Conservation (phyloP, 1,284 basidiomycete species). For the Fomitopsis pinicola region DNA sequence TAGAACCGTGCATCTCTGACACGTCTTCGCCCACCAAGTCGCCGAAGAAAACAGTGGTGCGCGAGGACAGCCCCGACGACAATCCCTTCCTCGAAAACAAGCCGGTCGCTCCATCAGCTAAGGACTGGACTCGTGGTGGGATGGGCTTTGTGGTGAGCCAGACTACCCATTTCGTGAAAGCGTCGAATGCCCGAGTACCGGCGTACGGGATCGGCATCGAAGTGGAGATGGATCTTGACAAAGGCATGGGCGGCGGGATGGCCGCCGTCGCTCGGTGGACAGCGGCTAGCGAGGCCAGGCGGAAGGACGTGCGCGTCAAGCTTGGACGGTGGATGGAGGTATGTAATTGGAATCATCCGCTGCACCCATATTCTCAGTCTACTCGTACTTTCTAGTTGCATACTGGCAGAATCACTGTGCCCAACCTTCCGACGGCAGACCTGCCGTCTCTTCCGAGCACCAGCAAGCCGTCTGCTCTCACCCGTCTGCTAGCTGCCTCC, state of each 20-base stretch:
- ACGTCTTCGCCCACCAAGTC: conserved; percentile 32
- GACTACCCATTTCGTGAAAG: conserved; percentile 64
- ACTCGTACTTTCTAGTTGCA: conserved; percentile 42
- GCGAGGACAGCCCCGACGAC: conserved; percentile 36
- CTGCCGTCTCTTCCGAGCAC: conserved; percentile 51
- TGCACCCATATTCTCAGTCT: background rate
- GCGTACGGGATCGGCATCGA: conserved; percentile 82
- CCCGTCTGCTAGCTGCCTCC: conserved; percentile 61
- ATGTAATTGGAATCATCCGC: conserved; percentile 9
- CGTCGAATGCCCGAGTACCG: conserved; percentile 60
- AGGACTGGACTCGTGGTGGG: conserved; percentile 69
- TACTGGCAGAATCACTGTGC: conserved; percentile 36
- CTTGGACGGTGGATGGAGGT: conserved; percentile 64
- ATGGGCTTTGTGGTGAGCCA: conserved; percentile 74
- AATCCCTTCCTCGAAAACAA: conserved; percentile 58
- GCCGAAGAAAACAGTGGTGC: conserved; percentile 29
- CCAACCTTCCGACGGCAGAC: conserved; percentile 59
- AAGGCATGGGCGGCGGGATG: conserved; percentile 73
- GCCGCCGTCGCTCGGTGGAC: conserved; percentile 84
- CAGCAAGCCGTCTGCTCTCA: conserved; percentile 61
- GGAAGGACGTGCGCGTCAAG: conserved; percentile 53
- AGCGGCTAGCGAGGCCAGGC: conserved; percentile 55
- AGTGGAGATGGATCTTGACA: conserved; percentile 79
- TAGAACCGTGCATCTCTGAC: conserved; percentile 75
- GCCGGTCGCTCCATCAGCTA: conserved; percentile 23